These are phyloP conservation scores for Linderina pennispora DNA, from an alignment of 192 early-diverging fungal genomes.

Conservation along the genomic window DNA sequence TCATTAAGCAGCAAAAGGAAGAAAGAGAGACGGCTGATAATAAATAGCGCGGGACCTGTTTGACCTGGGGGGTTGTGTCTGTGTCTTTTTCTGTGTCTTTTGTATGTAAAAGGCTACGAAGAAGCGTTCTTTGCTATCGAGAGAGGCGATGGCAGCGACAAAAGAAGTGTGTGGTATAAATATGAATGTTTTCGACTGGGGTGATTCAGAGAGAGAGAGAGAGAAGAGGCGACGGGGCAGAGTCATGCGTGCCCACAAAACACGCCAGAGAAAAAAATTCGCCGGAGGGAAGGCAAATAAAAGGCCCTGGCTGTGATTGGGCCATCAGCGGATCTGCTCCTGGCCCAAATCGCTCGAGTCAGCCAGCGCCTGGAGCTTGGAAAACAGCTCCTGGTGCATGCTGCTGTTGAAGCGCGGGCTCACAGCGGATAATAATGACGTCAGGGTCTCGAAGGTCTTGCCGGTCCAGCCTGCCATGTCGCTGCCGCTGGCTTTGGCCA, in stretches of 20 bases:
- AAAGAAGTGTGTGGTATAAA: background rate
- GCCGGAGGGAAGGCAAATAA: too few relatives aligned
- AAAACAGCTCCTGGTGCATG: conserved; percentile 17
- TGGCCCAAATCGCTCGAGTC: too few relatives aligned
- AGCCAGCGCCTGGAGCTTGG: conserved; percentile 9
- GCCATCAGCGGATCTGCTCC: too few relatives aligned
- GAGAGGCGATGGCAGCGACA: too few relatives aligned
- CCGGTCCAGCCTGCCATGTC: background rate
- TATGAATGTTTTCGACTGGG: background rate
- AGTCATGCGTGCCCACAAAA: too few relatives aligned
- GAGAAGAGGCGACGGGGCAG: too few relatives aligned
- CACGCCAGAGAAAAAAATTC: too few relatives aligned
- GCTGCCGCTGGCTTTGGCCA: background rate
- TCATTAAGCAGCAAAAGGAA: conserved; percentile 30
- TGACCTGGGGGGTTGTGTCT: too few relatives aligned
- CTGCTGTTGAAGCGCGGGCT: conserved; percentile 19
- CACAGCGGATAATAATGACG: conserved; percentile 13
- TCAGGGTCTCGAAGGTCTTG: conserved; percentile 16
- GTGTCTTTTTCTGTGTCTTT: background rate
- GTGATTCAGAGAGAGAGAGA: background rate
- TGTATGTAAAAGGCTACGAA: background rate
- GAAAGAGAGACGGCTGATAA: background rate
- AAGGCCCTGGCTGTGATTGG: too few relatives aligned
- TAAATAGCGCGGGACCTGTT: background rate
- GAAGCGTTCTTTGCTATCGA: too few relatives aligned